A percentile compares a stretch with the other conserved stretches of the same genome.
These are phyloP conservation scores for Clavispora santaluciae DNA, from an alignment of 805 yeast genomes.

Conservation along the genomic window DNA sequence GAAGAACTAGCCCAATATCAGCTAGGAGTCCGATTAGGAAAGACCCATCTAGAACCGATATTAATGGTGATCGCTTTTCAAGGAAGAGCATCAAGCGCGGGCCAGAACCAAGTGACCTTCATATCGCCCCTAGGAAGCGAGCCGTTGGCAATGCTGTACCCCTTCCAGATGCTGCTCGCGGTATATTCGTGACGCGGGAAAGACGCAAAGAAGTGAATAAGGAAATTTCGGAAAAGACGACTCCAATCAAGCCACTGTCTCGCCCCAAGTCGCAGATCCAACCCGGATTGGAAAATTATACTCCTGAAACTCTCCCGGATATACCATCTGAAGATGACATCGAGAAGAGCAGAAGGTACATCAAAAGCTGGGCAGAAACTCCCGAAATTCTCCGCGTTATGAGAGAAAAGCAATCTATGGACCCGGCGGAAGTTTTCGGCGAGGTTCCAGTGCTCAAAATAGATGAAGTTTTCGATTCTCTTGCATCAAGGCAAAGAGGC, in stretches of 20 bases:
- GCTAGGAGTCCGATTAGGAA: not conserved
- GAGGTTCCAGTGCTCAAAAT: conserved; percentile 64
- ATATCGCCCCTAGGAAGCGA: conserved; percentile 9
- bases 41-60: not conserved
- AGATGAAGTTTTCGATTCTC: conserved; percentile 60
- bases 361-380: conserved; percentile 34
- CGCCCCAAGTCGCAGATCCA: not conserved
- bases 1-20: not conserved
- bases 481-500: conserved; percentile 48
- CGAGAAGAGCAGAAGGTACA: conserved; percentile 8
- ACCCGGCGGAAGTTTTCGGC: conserved; percentile 71
- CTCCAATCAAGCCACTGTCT: not conserved
- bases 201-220: conserved; percentile 2
- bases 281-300: not conserved
- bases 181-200: conserved; percentile 11
- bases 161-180: conserved; percentile 36
- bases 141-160: conserved; percentile 29
- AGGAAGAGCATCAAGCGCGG: not conserved
- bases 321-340: conserved; percentile 38
- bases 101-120: conserved; percentile 2
- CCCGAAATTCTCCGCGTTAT: conserved; percentile 29
- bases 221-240: not conserved
- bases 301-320: conserved; percentile 30
- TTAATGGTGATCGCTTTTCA: not conserved
- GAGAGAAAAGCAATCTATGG: conserved; percentile 33